Evolutionary conservation across 2,329 filamentous ascomycete species (phyloP), one percentile per base, ranked within the genome.

Genomic region (Ascochyta fabae): DNA sequence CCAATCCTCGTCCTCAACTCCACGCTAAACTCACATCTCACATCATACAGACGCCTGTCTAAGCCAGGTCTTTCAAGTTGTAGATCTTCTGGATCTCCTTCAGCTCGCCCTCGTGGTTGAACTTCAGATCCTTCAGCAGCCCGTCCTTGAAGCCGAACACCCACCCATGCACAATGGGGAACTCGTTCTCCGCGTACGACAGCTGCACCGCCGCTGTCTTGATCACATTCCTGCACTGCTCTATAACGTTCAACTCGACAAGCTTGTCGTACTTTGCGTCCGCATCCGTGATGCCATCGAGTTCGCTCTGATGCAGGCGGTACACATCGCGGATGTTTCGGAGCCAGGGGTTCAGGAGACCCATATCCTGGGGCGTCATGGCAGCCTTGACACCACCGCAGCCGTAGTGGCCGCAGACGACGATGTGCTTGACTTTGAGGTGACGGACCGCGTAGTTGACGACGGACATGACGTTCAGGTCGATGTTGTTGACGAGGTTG

Each of bases 261-360:
- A 77, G 60, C 7, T 65, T 55, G 41, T 76, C 64, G 45, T 76
- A 76, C 53, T 68, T 69, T 46, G 51, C 56, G 1, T 63, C 60
- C 13, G 66, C 66, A 43, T 71, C 70, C 4, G 46, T 49, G 35
- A 75, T 67, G 8, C 33, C 58, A 48, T 90, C 87, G 19, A 92
- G 83, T 80, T 92, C 88, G 48, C 77, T 76, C 79, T 90, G 87
- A 75, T 91, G 84, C 64, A 90, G 80, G 10, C 88, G 81, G 77
- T 91, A 90, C 54, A 91, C 87, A 73, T 91, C 88, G 55, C 88
- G 84, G 69, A 91, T 90, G 77, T 90, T 89, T 47, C 87, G 81
- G 61, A 91, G 81, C 88, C 88, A 91, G 1, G 88, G 88, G 78
- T 91, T 90, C 54, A 91, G 78, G 29, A 91, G 75, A 46, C 88